phyloP scores from a whole-genome alignment of 169 alveolate species.

The Toxoplasma gondii region DNA sequence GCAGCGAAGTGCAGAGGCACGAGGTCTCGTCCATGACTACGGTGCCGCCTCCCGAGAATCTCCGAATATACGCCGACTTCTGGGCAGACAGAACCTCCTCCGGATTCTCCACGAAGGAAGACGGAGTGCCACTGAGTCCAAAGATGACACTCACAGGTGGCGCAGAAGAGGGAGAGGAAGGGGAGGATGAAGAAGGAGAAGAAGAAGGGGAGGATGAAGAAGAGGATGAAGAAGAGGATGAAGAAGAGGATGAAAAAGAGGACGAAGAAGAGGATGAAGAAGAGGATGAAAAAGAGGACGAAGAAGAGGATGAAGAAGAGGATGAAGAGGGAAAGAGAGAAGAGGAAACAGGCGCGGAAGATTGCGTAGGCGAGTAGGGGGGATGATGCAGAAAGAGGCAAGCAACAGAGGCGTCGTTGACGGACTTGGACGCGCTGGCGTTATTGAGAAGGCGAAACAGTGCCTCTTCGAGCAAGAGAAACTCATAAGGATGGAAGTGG shows the following conservation, averaged over 20 bases:
- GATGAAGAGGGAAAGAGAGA: background rate
- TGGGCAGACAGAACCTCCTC: background rate
- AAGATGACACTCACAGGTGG: background rate
- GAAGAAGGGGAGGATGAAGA: background rate
- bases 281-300: background rate
- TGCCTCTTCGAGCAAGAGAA: slow-evolving; percentile 14
- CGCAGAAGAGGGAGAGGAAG: background rate
- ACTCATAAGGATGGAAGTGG: background rate
- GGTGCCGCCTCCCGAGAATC: slow-evolving; percentile 31
- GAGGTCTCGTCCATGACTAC: background rate
- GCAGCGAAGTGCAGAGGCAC: slow-evolving; percentile 8
- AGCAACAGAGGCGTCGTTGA: background rate
- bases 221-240: background rate
- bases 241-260: background rate
- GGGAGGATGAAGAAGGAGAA: background rate
- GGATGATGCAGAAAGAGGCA: background rate
- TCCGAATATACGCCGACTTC: background rate
- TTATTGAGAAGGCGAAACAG: slow-evolving; percentile 22
- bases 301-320: background rate
- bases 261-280: background rate
- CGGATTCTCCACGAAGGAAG: background rate
- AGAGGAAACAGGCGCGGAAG: background rate
- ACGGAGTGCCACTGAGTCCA: slow-evolving; percentile 17
- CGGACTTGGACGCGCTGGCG: background rate
- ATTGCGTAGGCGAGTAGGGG: background rate